Conservation (phyloP, 257 asterid genomes). For the Plantago elongata region DNA sequence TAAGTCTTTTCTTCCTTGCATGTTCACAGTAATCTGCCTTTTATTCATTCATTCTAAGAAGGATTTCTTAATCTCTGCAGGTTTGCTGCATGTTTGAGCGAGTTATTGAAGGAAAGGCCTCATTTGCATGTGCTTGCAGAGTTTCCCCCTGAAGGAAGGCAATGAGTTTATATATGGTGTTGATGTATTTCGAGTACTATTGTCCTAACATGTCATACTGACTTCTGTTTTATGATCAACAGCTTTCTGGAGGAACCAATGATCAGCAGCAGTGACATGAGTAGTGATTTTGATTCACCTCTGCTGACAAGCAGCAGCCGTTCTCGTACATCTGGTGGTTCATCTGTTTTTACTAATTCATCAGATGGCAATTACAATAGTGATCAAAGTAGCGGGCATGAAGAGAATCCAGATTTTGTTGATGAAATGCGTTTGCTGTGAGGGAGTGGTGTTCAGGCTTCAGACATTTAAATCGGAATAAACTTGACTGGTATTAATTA, state of each 20-base stretch:
- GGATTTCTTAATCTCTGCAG: conserved; percentile 34
- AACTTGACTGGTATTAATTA: conserved; percentile 16
- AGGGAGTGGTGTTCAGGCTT: conserved; percentile 6
- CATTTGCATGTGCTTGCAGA: conserved; percentile 55
- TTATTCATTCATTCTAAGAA: background rate
- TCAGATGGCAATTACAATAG: conserved; percentile 53
- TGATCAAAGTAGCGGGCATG: conserved; percentile 56
- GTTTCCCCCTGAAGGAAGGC: conserved; percentile 68
- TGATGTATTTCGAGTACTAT: conserved; percentile 4
- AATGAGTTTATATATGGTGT: conserved; percentile 17
- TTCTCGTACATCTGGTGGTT: conserved; percentile 31
- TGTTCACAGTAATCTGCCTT: background rate
- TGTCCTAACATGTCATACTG: background rate
- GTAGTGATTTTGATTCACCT: conserved; percentile 37
- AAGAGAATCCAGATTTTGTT: conserved; percentile 33
- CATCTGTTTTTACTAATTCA: conserved; percentile 24
- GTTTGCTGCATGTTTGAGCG: conserved; percentile 46
- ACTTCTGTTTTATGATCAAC: conserved; percentile 19
- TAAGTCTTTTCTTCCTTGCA: conserved; percentile 9
- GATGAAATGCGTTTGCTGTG: conserved; percentile 46
- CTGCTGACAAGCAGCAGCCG: conserved; percentile 33
- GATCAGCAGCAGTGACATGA: conserved; percentile 36
- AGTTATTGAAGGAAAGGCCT: conserved; percentile 56
- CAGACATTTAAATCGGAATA: conserved; percentile 2
- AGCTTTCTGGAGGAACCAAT: conserved; percentile 37